A percentile compares a stretch with the other conserved stretches of the same genome.
Evolutionary conservation across 2,329 filamentous ascomycete genomes (phyloP).

Genomic region (Sporothrix luriei): DNA sequence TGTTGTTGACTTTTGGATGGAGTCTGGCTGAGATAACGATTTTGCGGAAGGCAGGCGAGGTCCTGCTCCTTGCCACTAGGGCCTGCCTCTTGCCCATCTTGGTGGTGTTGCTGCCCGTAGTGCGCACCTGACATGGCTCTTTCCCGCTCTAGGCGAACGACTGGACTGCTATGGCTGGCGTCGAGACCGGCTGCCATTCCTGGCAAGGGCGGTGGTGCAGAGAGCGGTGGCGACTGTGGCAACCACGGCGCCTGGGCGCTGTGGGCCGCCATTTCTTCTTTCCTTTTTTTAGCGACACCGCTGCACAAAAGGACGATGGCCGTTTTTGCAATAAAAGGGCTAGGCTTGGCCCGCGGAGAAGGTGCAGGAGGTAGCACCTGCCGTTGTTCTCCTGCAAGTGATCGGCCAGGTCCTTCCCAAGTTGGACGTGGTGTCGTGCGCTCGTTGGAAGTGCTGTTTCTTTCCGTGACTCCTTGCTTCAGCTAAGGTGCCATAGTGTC

Average conservation of each 20-base stretch:
- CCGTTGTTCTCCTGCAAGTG: background rate
- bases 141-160: constrained; percentile 1
- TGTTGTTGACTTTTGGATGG: background rate
- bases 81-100: background rate
- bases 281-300: background rate
- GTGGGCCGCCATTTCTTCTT: constrained; percentile 15
- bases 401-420: constrained; percentile 24
- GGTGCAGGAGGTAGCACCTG: background rate
- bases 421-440: constrained; percentile 5
- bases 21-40: constrained; percentile 11
- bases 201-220: constrained; percentile 6
- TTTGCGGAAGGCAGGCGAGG: constrained; percentile 9
- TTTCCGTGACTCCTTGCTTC: background rate
- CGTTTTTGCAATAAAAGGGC: background rate
- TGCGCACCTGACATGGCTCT: constrained; percentile 1
- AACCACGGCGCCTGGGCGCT: constrained; percentile 16
- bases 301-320: background rate
- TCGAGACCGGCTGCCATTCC: constrained; percentile 11
- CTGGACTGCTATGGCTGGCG: background rate
- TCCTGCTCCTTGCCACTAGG: background rate
- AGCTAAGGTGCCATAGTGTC: constrained; percentile 17
- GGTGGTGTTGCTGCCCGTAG: constrained; percentile 15
- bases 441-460: background rate
- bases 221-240: constrained; percentile 18
- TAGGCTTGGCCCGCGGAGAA: background rate